phyloP scores from a whole-genome alignment of 2,329 filamentous ascomycete species.

The Epichloe gansuensis region DNA sequence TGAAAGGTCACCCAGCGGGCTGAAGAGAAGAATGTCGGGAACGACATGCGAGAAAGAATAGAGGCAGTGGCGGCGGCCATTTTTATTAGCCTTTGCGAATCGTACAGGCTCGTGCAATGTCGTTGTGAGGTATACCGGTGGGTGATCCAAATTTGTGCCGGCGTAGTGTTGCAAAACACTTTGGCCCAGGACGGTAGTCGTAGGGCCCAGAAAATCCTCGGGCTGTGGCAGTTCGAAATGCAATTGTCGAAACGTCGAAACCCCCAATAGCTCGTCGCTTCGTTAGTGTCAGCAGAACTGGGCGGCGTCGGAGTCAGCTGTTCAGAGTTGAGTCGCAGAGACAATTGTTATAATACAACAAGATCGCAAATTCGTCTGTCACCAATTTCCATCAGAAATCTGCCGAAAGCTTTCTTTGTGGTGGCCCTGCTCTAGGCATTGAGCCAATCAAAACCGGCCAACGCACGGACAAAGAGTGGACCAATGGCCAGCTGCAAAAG shows the following conservation, averaged over 20 bases:
- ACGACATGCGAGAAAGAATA: conserved; percentile 44
- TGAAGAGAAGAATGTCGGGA: conserved; percentile 27
- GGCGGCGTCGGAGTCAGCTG: not conserved
- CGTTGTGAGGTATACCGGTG: not conserved
- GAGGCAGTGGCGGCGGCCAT: conserved; percentile 21
- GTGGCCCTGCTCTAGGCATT: conserved; percentile 8
- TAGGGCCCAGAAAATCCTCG: not conserved
- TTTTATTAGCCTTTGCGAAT: not conserved
- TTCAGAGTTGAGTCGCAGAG: not conserved
- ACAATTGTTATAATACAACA: conserved; percentile 10
- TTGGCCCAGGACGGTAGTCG: not conserved
- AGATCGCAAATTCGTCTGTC: conserved; percentile 5
- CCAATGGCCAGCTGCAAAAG: conserved; percentile 20
- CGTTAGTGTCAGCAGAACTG: not conserved
- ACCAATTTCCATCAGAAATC: conserved; percentile 15
- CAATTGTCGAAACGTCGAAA: not conserved
- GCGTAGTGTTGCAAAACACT: not conserved
- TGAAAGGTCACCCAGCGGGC: conserved; percentile 32
- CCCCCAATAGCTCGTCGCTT: not conserved
- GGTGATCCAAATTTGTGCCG: no score
- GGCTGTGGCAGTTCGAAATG: not conserved
- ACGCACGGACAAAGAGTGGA: conserved; percentile 15
- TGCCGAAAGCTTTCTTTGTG: conserved; percentile 17
- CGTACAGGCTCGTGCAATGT: not conserved
- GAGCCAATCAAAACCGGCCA: conserved; percentile 17